Conservation (phyloP, 441 rosid genomes). For the Brassica balearica region DNA sequence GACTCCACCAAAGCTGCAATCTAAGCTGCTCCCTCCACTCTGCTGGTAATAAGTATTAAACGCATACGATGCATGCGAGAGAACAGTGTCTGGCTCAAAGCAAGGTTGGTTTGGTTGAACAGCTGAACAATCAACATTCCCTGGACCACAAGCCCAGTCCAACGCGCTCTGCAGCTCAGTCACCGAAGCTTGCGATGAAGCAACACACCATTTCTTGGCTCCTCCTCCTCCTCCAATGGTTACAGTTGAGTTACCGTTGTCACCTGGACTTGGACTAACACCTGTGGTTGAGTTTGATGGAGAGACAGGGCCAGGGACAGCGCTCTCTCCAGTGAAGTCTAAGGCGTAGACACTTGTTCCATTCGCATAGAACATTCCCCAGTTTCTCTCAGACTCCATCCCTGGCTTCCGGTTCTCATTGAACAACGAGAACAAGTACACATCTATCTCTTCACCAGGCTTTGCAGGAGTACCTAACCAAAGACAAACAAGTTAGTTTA, state of each 20-base stretch:
- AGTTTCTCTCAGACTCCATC: constrained; percentile 90
- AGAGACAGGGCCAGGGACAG: constrained; percentile 48
- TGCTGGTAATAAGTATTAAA: constrained; percentile 92
- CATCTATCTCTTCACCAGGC: constrained; percentile 81
- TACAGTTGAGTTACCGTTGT: constrained; percentile 36
- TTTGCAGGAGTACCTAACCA: constrained; percentile 74
- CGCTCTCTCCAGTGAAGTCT: constrained; percentile 78
- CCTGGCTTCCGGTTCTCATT: constrained; percentile 98
- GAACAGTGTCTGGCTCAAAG: constrained; percentile 83
- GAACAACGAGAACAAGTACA: constrained; percentile 87
- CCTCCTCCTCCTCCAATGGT: constrained; percentile 30
- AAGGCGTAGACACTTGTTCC: constrained; percentile 80
- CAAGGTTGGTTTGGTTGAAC: constrained; percentile 94
- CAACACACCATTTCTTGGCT: constrained; percentile 78
- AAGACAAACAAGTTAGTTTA: background rate
- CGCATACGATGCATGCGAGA: constrained; percentile 92
- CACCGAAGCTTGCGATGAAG: constrained; percentile 79
- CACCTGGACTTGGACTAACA: constrained; percentile 46
- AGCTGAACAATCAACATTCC: constrained; percentile 90
- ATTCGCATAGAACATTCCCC: constrained; percentile 92
- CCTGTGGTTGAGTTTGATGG: constrained; percentile 48
- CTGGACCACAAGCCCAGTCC: constrained; percentile 97
- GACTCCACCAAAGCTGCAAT: constrained; percentile 85
- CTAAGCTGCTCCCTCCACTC: constrained; percentile 77
- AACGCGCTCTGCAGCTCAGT: constrained; percentile 72